Conservation (phyloP, 2,329 filamentous ascomycete genomes). For the Aspergillus tanneri region DNA sequence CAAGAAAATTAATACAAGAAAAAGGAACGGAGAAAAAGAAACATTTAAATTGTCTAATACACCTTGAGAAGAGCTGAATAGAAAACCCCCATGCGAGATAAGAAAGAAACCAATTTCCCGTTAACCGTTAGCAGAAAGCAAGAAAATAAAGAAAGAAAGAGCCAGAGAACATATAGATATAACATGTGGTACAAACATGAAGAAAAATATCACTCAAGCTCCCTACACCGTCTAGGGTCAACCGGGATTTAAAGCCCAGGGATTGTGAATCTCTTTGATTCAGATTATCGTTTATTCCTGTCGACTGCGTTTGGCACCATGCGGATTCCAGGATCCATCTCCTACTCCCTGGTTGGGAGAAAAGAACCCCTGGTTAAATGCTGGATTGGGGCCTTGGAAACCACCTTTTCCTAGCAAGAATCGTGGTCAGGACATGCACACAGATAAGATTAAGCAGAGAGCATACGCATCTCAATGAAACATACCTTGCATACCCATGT, state of each 20-base stretch:
- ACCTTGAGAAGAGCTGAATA: constrained; percentile 22
- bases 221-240: too few species aligned
- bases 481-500: constrained; percentile 53
- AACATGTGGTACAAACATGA: constrained; percentile 16
- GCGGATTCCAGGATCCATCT: constrained; percentile 73
- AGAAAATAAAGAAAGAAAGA: constrained; percentile 10
- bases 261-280: too few species aligned
- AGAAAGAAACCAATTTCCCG: constrained; percentile 20
- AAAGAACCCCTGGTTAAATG: constrained; percentile 76
- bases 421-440: constrained; percentile 20
- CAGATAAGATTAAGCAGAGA: background rate
- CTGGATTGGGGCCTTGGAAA: constrained; percentile 67
- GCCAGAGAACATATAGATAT: constrained; percentile 15
- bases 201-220: constrained; percentile 10
- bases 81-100: constrained; percentile 4
- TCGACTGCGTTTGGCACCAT: constrained; percentile 74
- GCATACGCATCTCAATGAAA: constrained; percentile 3
- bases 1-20: background rate
- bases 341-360: constrained; percentile 49
- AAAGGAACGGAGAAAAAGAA: constrained; percentile 8
- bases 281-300: constrained; percentile 55
- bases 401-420: constrained; percentile 47
- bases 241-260: too few species aligned
- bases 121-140: constrained; percentile 13
- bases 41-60: constrained; percentile 30